Conservation (phyloP, 2,329 filamentous ascomycete species). For the Cladosporium colombiae region DNA sequence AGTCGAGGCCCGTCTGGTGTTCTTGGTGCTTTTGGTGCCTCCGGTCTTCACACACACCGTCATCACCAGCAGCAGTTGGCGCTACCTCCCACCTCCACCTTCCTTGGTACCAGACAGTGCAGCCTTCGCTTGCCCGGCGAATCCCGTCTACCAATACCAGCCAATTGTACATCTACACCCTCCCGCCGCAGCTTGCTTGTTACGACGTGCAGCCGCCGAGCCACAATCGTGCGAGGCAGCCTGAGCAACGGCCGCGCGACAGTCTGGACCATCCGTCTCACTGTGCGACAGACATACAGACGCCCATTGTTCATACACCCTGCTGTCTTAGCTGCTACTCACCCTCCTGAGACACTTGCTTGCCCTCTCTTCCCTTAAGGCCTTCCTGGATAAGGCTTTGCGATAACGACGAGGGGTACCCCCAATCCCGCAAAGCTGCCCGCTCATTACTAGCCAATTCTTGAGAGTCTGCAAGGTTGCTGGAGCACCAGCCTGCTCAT, state of each 20-base stretch:
- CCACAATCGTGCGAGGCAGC: slow-evolving; percentile 11
- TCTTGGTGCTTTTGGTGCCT: not conserved
- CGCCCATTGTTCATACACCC: not conserved
- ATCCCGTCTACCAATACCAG: not conserved
- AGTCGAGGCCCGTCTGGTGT: not conserved
- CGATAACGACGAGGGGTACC: not conserved
- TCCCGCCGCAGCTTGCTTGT: not conserved
- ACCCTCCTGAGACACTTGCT: slow-evolving; percentile 11
- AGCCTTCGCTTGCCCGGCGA: not conserved
- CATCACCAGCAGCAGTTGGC: slow-evolving; percentile 1
- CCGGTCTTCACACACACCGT: slow-evolving; percentile 3
- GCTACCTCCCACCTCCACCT: not conserved
- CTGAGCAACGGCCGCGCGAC: slow-evolving; percentile 1
- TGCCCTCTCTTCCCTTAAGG: not conserved
- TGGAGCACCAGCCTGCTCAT: not conserved
- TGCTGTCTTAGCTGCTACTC: not conserved
- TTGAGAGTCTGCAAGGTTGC: not conserved
- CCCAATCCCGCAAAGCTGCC: not conserved
- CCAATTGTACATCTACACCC: not conserved
- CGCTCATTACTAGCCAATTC: not conserved
- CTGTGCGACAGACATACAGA: slow-evolving; percentile 11
- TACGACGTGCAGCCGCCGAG: slow-evolving; percentile 13
- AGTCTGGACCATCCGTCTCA: slow-evolving; percentile 9
- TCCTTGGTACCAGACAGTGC: not conserved
- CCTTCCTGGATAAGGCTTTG: slow-evolving; percentile 8